Percentiles rank a stretch among this genome's conserved stretches.
Conservation (phyloP, 768 basidiomycete genomes). For the Tulasnella sp. region DNA sequence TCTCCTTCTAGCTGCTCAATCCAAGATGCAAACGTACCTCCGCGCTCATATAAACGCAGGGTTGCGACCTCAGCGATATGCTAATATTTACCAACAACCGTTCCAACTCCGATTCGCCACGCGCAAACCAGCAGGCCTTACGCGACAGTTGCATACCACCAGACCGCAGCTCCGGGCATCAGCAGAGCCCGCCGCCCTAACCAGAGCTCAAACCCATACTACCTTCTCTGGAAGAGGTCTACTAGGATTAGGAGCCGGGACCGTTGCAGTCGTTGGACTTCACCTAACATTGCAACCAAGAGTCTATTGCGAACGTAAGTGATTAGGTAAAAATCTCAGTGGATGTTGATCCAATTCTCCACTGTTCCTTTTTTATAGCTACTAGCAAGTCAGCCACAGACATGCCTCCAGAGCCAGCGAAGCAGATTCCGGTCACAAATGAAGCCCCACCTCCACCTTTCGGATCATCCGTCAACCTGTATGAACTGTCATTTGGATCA, state of each 20-base stretch:
- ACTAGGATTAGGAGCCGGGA: conserved; percentile 10
- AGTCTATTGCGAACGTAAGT: conserved; percentile 30
- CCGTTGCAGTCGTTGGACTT: conserved; percentile 23
- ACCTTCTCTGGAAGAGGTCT: conserved; percentile 11
- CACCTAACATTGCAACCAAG: conserved; percentile 14
- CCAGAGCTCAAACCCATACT: not conserved
- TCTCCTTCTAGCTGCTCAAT: not conserved
- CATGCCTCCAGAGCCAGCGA: not conserved
- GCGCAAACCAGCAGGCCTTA: not conserved
- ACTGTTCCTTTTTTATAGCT: not conserved
- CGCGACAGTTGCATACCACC: not conserved
- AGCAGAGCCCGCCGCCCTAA: not conserved
- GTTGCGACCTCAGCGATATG: conserved; percentile 6
- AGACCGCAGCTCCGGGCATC: not conserved
- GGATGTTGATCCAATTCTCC: too few species aligned
- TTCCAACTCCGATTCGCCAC: conserved; percentile 13
- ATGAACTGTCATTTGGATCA: conserved; percentile 87
- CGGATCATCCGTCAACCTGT: conserved; percentile 71
- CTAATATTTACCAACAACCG: conserved; percentile 4
- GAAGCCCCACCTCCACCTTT: conserved; percentile 54
- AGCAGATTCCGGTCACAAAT: conserved; percentile 4
- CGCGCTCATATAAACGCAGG: not conserved
- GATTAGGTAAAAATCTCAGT: not conserved
- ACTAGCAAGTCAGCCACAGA: not conserved
- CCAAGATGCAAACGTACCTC: conserved; percentile 14